Evolutionary conservation across 2,329 filamentous ascomycete species (phyloP).

Genomic region (Sporothrix brunneoviolacea): DNA sequence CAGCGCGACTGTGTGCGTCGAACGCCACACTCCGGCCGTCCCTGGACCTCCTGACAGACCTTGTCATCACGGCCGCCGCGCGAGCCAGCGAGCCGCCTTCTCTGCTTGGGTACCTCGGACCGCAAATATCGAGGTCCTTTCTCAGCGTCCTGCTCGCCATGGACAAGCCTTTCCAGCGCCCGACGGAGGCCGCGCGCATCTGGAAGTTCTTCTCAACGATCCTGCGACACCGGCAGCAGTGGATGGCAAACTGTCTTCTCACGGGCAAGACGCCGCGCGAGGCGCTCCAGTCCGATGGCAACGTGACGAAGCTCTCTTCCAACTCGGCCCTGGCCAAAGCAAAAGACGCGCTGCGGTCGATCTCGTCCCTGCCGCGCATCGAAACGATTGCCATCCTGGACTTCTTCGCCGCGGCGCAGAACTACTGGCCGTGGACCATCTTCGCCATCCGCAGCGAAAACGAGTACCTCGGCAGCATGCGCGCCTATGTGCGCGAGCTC

Average conservation of each 20-base stretch:
- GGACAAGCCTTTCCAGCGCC: constrained; percentile 65
- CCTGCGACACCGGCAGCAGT: constrained; percentile 85
- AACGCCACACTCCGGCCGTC: constrained; percentile 60
- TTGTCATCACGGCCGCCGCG: constrained; percentile 62
- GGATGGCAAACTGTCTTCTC: constrained; percentile 88
- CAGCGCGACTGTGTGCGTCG: constrained; percentile 69
- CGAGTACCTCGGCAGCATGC: constrained; percentile 64
- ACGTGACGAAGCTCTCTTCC: constrained; percentile 41
- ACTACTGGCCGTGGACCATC: constrained; percentile 94
- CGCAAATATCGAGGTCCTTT: constrained; percentile 77
- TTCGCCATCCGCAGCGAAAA: constrained; percentile 69
- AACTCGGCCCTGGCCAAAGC: constrained; percentile 69
- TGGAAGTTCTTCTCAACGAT: constrained; percentile 86
- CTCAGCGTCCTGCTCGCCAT: constrained; percentile 70
- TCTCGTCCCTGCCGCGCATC: constrained; percentile 56
- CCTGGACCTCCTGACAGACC: constrained; percentile 62
- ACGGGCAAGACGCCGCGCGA: constrained; percentile 81
- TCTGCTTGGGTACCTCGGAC: constrained; percentile 80
- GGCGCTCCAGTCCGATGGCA: constrained; percentile 51
- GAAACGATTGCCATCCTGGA: constrained; percentile 72
- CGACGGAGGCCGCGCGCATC: constrained; percentile 57
- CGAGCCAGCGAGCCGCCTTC: constrained; percentile 73
- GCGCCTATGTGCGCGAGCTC: constrained; percentile 59
- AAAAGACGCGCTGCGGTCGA: constrained; percentile 59
- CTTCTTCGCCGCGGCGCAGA: constrained; percentile 82